phyloP scores from a whole-genome alignment of 2,329 filamentous ascomycete species.

The Immersiporthe knoxdaviesiana region DNA sequence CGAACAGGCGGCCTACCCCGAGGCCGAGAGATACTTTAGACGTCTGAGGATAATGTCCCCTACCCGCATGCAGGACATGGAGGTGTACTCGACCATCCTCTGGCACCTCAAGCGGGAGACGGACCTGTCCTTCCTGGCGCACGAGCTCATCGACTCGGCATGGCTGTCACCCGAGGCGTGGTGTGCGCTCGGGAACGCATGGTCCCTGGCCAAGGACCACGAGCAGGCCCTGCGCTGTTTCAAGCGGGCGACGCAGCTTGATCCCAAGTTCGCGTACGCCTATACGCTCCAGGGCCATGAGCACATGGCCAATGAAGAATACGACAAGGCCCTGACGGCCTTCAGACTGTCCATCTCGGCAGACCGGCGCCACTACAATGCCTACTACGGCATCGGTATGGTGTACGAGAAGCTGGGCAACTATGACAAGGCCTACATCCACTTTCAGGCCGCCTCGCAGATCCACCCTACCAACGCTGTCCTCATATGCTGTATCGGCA shows the following conservation, averaged over 20 bases:
- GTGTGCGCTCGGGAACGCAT: conserved; percentile 94
- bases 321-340: conserved; percentile 86
- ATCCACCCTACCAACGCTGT: conserved; percentile 97
- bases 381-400: conserved; percentile 87
- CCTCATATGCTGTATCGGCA: conserved; percentile 88
- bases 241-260: conserved; percentile 87
- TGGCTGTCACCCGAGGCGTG: conserved; percentile 93
- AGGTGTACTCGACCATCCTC: conserved; percentile 97
- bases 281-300: conserved; percentile 97
- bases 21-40: conserved; percentile 85
- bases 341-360: conserved; percentile 86
- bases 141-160: conserved; percentile 84
- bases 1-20: conserved; percentile 82
- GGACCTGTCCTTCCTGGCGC: conserved; percentile 87
- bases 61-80: conserved; percentile 89
- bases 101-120: conserved; percentile 96
- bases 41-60: conserved; percentile 79
- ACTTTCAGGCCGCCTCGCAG: conserved; percentile 83
- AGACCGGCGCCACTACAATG: conserved; percentile 91
- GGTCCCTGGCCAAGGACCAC: conserved; percentile 88
- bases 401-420: conserved; percentile 91
- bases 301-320: conserved; percentile 94
- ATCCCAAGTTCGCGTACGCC: conserved; percentile 90
- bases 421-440: conserved; percentile 86
- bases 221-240: conserved; percentile 95